Base-by-base conservation (phyloP, 2,329 filamentous ascomycete genomes). In the Fusarium sp. region DNA sequence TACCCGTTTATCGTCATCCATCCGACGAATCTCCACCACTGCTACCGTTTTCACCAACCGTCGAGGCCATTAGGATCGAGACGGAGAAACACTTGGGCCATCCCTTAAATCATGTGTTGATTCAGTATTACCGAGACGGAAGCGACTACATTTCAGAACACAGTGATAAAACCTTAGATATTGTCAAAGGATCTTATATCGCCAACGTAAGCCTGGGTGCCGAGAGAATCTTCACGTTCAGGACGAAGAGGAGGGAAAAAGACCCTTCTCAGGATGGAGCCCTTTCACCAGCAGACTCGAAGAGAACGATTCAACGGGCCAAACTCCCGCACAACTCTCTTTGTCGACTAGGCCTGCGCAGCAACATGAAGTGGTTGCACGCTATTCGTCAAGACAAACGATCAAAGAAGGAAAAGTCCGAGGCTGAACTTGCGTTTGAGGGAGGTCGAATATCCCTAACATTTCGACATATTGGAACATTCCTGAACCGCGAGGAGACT, bases 141-240 rank as follows among this genome's bases (percentile, higher is more conserved):
- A 89, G 88, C 47, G 96, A 99, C 79, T 93, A 93, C 77, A 99
- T 99, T 66, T 96, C 93, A 1, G 96, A 99, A 77, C 96, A 99
- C 76, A 97, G 93, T 38, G 96, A 99, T 78, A 99, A 99, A 81
- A 97, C 95, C 0, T 83, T 99, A 26, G 96, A 99, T 77, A 96
- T 99, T 58, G 89, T 89, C 13, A 88, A 86, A 28, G 89, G 85
- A 6, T 96, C 92, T 26, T 94, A 86, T 62, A 97, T 99, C 70
- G 93, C 94, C 69, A 99, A 98, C 75, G 89, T 97, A 50, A 97
- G 93, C 70, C 86, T 98, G n/a, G 96, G 96, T 2, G 94, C 95
- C 1, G 90, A 97, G 80, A 86, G 96, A 54, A 94, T 89, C 4
- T 97, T 98, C 94, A 86, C 92, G 0, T 87, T 99, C 36, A 89